Conservation (phyloP, 352 stramenopile species). For the Nothophytophthora sp. region DNA sequence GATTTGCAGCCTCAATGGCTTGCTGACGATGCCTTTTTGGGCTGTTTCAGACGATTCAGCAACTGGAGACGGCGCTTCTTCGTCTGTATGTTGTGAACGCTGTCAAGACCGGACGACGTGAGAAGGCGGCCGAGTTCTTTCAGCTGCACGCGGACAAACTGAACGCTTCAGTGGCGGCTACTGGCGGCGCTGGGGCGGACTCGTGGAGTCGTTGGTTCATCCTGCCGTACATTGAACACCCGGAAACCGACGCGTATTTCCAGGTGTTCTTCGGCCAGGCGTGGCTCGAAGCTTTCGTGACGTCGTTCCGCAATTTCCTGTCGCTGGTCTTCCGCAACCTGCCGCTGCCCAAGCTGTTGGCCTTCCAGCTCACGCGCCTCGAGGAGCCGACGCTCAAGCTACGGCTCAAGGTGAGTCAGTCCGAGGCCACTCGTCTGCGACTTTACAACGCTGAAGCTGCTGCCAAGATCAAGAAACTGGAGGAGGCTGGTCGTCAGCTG, state of each 20-base stretch:
- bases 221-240: slow-evolving; percentile 73
- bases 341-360: slow-evolving; percentile 73
- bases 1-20: neutral
- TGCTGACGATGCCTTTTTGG: slow-evolving; percentile 5
- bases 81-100: slow-evolving; percentile 80
- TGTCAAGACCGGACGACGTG: slow-evolving; percentile 63
- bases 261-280: slow-evolving; percentile 72
- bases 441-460: slow-evolving; percentile 50
- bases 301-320: slow-evolving; percentile 81
- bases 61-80: slow-evolving; percentile 66
- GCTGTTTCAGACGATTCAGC: slow-evolving; percentile 55
- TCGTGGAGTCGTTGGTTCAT: slow-evolving; percentile 86
- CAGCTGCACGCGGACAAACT: slow-evolving; percentile 65
- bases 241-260: slow-evolving; percentile 75
- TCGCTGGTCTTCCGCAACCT: slow-evolving; percentile 76
- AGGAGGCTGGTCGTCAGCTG: slow-evolving; percentile 59
- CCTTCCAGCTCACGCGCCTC: slow-evolving; percentile 67
- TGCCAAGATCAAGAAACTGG: slow-evolving; percentile 60
- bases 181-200: slow-evolving; percentile 23
- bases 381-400: slow-evolving; percentile 75
- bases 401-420: slow-evolving; percentile 65
- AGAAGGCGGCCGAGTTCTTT: slow-evolving; percentile 81
- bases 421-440: slow-evolving; percentile 67
- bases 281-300: slow-evolving; percentile 73
- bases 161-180: slow-evolving; percentile 38